phyloP scores from a whole-genome alignment of 441 rosid genomes.

The Iberis amara region DNA sequence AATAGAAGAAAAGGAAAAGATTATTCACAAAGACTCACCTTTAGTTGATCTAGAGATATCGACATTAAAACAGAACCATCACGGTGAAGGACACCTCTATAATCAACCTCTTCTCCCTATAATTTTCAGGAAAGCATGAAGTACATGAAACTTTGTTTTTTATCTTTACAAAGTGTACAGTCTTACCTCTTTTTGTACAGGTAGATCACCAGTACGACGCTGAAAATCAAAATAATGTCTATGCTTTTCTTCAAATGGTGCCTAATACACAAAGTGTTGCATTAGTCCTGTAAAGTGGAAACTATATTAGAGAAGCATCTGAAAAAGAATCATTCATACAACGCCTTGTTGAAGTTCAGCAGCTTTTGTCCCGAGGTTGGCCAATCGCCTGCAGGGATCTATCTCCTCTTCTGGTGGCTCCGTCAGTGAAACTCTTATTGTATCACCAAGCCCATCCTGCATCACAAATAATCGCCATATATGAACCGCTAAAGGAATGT shows the following conservation, averaged over 20 bases:
- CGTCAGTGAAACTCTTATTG: conserved; percentile 93
- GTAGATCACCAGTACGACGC: conserved; percentile 84
- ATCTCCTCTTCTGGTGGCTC: conserved; percentile 95
- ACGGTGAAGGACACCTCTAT: conserved; percentile 87
- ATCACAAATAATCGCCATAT: conserved; percentile 6
- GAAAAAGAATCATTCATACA: conserved; percentile 50
- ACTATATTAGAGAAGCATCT: conserved; percentile 5
- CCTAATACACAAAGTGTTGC: conserved; percentile 38
- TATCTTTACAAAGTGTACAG: neutral
- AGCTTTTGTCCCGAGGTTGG: conserved; percentile 81
- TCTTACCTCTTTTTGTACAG: conserved; percentile 80
- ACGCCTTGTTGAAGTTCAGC: conserved; percentile 84
- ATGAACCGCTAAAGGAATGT: neutral
- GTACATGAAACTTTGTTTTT: neutral
- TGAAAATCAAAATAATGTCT: conserved; percentile 90
- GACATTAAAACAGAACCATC: conserved; percentile 96
- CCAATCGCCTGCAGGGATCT: conserved; percentile 88
- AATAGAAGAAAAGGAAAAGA: conserved; percentile 4
- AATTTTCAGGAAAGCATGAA: conserved; percentile 12
- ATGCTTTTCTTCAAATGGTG: conserved; percentile 91
- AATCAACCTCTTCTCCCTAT: conserved; percentile 93
- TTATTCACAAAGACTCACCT: conserved; percentile 38
- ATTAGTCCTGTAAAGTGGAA: conserved; percentile 3
- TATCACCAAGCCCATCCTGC: conserved; percentile 98
- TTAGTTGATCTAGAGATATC: conserved; percentile 67